phyloP scores from a whole-genome alignment of 768 basidiomycete species.

The Daedaleopsis sinensis region DNA sequence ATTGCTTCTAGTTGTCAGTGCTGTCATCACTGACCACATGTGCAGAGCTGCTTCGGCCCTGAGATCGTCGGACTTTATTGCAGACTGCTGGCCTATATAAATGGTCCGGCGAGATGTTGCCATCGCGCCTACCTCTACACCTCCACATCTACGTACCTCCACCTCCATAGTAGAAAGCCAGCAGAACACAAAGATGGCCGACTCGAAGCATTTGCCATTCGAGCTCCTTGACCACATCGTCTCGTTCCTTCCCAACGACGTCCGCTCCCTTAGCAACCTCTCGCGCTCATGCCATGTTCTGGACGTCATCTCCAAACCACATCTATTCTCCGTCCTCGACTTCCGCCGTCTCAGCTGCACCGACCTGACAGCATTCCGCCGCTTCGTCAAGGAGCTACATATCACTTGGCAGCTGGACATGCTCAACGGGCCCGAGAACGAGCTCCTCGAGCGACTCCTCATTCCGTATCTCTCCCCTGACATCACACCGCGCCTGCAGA shows the following conservation, averaged over 20 bases:
- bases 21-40: not conserved
- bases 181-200: not conserved
- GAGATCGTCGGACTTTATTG: not conserved
- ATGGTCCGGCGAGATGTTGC: not conserved
- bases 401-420: conserved; percentile 14
- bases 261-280: conserved; percentile 4
- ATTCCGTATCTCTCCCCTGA: conserved; percentile 7
- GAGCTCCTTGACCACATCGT: conserved; percentile 15
- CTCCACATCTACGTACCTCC: not conserved
- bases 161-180: not conserved
- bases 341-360: conserved; percentile 2
- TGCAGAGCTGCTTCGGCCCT: not conserved
- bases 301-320: conserved; percentile 7
- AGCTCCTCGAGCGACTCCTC: conserved; percentile 1
- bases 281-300: conserved; percentile 4
- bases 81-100: not conserved
- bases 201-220: conserved; percentile 2
- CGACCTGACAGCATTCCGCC: conserved; percentile 5
- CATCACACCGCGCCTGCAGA: conserved; percentile 6
- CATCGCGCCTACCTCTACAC: not conserved
- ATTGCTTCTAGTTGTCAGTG: not conserved
- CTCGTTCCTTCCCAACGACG: conserved; percentile 4
- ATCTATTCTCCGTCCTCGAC: conserved; percentile 9
- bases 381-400: conserved; percentile 3
- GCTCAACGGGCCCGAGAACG: conserved; percentile 1